Evolutionary conservation across 768 basidiomycete species (phyloP), one percentile per base, ranked within the genome.

Genomic region (Myochromella boudieri): DNA sequence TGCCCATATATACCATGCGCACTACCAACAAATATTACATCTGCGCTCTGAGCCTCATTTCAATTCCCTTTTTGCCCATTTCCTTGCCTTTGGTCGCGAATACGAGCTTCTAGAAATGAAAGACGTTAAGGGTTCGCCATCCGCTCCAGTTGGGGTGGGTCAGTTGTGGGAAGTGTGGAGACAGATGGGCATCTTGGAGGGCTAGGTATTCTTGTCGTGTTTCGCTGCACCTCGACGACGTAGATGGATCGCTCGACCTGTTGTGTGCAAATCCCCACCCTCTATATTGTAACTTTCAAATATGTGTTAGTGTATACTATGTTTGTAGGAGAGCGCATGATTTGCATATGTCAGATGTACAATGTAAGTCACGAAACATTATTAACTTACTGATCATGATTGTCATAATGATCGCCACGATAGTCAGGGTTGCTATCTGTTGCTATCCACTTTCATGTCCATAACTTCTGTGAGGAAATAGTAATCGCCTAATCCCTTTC

Each of bases 21-120:
- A 99, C 61, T 99, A 94, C 65, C 73, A 78, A 9, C 85, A 88
- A 58, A 86, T 98, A 59, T 81, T 99, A 25, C 97, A 99, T 62
- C 81, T 99, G 26, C 91, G 91, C 44, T 85, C 89, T 11, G 97
- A 98, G 65, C 90, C 90, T 0, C 95, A 97, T 64, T 95, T 95
- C 70, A 95, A 95, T 67, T 95, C 93, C 4, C 81, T 99, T 27
- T 99, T 99, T 64, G 97, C 97, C 0, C 97, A 99, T 68, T 98
- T 97, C 71, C 75, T 99, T 25, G 89, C 95, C 0, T 98, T 98
- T 60, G 97, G 97, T 2, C 81, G 85, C 49, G 93, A 97, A 65
- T 99, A 97, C 62, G 91, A 97, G 60, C 69, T 98, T 29, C 67
- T 98, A 50, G 93, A 95, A 31, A 69, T 87, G 62, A 93, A 93